Conservation (phyloP, 805 yeast species). For the Cyberlindnera suaveolens region DNA sequence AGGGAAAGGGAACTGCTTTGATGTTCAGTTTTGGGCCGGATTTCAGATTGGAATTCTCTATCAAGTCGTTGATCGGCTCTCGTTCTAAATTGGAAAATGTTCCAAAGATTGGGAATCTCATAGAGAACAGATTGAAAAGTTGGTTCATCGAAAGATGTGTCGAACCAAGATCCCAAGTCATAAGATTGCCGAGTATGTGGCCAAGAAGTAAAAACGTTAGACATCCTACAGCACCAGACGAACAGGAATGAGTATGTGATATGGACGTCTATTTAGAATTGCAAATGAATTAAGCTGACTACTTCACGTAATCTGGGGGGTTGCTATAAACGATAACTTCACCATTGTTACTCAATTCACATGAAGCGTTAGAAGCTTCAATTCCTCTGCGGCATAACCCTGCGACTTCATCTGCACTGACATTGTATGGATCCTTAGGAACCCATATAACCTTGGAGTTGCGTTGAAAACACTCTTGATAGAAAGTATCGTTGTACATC, state of each 20-base stretch:
- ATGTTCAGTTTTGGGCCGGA: constrained; percentile 91
- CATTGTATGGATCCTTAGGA: constrained; percentile 17
- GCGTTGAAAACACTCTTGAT: constrained; percentile 21
- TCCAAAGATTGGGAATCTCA: constrained; percentile 81
- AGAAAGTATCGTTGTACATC: constrained; percentile 19
- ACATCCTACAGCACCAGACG: constrained; percentile 23
- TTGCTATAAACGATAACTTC: constrained; percentile 13
- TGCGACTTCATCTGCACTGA: constrained; percentile 9
- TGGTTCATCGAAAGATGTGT: constrained; percentile 94
- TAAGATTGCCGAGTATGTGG: constrained; percentile 84
- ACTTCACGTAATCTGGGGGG: constrained; percentile 19
- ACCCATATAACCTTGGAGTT: constrained; percentile 18
- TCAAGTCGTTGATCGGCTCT: constrained; percentile 88
- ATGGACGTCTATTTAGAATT: background rate
- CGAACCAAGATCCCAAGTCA: constrained; percentile 86
- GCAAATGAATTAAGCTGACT: background rate
- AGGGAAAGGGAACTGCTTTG: constrained; percentile 55
- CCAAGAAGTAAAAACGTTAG: constrained; percentile 58
- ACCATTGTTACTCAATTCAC: constrained; percentile 19
- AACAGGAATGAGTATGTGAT: constrained; percentile 13
- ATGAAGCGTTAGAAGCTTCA: constrained; percentile 13
- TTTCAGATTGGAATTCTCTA: constrained; percentile 80
- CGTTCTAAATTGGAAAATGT: constrained; percentile 87
- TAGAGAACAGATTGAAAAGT: constrained; percentile 73
- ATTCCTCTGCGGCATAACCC: constrained; percentile 20